Evolutionary conservation across 495 filamentous ascomycete species (phyloP), one percentile per base, ranked within the genome.

Genomic region (Halenospora varia): DNA sequence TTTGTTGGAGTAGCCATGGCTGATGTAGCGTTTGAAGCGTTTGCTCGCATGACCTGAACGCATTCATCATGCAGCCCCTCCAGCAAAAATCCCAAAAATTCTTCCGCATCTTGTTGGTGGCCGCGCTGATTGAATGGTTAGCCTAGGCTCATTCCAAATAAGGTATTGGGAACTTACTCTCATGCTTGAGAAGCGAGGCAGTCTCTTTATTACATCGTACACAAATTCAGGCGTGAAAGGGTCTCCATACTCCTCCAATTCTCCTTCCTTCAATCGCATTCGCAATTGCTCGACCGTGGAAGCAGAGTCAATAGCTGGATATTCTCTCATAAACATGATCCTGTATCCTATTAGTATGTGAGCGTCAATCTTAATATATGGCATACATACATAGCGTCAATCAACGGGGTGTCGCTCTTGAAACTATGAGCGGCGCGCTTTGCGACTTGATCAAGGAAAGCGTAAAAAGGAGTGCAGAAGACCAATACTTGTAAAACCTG

Each of bases 21-120:
- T 17, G 64, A 67, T 2, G 75, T 65, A 2, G 74, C 73, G 24
- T 72, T 62, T 20, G 71, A 70, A 0, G 72, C 56, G 2, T 66
- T 73, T 35, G 76, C 74, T 57, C 81, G 83, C 73, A 92, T 88
- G 26, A 90, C 86, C 51, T 86, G 81, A 35, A 83, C 80, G 64
- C 91, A 96, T 70, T 98, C 94, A 55, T 97, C 92, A 65, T 97
- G 92, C 45, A 98, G 81, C 50, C 90, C 89, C 62, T 96, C 92
- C 8, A 98, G 78, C 39, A 97, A 77, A 63, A 97, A 97, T 0
- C 94, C 95, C 6, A 98, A 76, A 69, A 98, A 98, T 60, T 98
- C 94, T 68, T 98, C 90, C 9, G 95, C 95, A 75, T 98, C 94
- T 77, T 98, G 92, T 68, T 98, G 94, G 56, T 97, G 95, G 1